Evolutionary conservation across 768 basidiomycete species (phyloP).

Genomic region (Sarcomyxa edulis): DNA sequence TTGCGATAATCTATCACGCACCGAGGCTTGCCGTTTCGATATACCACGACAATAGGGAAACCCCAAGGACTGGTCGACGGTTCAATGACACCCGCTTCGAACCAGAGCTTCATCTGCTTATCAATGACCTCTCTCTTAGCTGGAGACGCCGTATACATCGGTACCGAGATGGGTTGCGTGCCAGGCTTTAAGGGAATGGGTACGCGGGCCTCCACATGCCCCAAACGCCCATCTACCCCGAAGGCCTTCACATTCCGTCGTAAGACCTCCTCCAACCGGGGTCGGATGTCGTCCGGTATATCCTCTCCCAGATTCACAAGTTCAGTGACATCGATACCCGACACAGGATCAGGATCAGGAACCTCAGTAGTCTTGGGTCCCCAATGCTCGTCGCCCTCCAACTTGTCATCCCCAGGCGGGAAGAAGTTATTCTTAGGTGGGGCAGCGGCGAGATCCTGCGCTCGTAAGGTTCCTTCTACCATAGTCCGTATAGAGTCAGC

Average conservation of each 20-base stretch:
- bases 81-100: slow-evolving; percentile 27
- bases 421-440: not conserved
- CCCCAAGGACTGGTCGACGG: too few relatives aligned
- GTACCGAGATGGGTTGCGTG: slow-evolving; percentile 19
- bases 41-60: too few relatives aligned
- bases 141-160: slow-evolving; percentile 22
- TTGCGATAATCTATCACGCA: too few relatives aligned
- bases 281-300: slow-evolving; percentile 7
- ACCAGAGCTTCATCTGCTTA: slow-evolving; percentile 24
- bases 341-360: slow-evolving; percentile 11
- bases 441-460: not conserved
- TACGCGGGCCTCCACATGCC: slow-evolving; percentile 17
- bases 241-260: slow-evolving; percentile 17
- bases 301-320: slow-evolving; percentile 14
- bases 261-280: slow-evolving; percentile 12
- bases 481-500: slow-evolving; percentile 8
- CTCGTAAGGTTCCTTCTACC: too few relatives aligned
- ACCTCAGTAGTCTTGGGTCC: slow-evolving; percentile 17
- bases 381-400: too few relatives aligned
- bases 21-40: slow-evolving; percentile 30
- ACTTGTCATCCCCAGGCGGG: slow-evolving; percentile 5
- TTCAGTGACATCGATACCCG: slow-evolving; percentile 5
- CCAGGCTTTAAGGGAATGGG: slow-evolving; percentile 19
- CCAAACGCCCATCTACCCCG: slow-evolving; percentile 25
- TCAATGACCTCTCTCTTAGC: slow-evolving; percentile 23